Percentiles rank a stretch among this genome's conserved stretches.
Conservation (phyloP, 148 eudicot species). For the Simmondsia chinensis region DNA sequence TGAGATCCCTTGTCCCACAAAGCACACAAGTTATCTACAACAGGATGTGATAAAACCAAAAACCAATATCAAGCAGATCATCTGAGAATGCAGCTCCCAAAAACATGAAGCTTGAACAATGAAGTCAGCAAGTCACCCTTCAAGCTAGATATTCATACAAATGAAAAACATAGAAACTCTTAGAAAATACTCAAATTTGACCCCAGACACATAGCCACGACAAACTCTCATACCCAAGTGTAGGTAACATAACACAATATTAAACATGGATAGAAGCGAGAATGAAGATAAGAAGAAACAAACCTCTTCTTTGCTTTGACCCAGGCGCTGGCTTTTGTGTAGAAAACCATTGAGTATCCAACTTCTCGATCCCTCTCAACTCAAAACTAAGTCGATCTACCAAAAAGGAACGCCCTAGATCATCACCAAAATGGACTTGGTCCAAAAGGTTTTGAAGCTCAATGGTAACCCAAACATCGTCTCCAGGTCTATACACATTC, state of each 20-base stretch:
- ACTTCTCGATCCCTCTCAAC: conserved; percentile 72
- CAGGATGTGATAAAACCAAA: too few relatives aligned
- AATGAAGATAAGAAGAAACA: conserved; percentile 1
- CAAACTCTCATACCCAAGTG: too few relatives aligned
- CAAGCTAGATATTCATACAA: too few relatives aligned
- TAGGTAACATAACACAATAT: neutral
- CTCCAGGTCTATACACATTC: conserved; percentile 78
- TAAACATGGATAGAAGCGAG: neutral
- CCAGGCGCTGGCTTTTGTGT: conserved; percentile 46
- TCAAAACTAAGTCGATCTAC: conserved; percentile 64
- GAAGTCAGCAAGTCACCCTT: too few relatives aligned
- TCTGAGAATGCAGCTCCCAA: too few relatives aligned
- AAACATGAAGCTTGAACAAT: too few relatives aligned
- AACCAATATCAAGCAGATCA: too few relatives aligned
- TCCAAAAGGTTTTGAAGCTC: conserved; percentile 36
- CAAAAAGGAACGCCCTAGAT: conserved; percentile 30
- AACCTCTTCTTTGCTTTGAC: conserved; percentile 55
- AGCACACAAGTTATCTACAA: too few relatives aligned
- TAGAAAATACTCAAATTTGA: too few relatives aligned
- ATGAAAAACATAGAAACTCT: too few relatives aligned
- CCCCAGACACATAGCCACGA: too few relatives aligned
- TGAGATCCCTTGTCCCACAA: too few relatives aligned
- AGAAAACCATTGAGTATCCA: conserved; percentile 80
- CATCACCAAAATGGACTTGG: conserved; percentile 12
- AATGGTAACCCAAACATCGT: conserved; percentile 50